Conservation (phyloP, 257 asterid genomes). For the Verbascum thapsus region DNA sequence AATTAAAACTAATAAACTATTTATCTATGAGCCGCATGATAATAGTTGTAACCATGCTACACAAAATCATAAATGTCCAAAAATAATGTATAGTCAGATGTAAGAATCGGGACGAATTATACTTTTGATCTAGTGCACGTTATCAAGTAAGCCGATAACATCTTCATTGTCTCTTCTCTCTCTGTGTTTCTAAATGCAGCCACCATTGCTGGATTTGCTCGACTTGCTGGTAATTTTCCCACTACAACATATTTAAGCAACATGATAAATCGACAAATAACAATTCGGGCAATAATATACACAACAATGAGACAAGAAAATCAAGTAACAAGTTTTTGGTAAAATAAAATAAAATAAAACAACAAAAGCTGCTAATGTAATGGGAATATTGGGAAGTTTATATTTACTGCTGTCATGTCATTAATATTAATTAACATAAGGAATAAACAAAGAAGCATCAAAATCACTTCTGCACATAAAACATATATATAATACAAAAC, state of each 20-base stretch:
- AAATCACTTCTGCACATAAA: neutral
- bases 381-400: no score
- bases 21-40: no score
- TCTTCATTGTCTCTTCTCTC: slow-evolving; percentile 52
- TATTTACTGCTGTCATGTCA: no score
- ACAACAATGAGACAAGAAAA: neutral
- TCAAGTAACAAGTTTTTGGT: neutral
- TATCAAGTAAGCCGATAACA: slow-evolving; percentile 49
- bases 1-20: neutral
- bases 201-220: slow-evolving; percentile 64
- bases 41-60: no score
- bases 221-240: slow-evolving; percentile 80
- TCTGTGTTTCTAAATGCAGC: slow-evolving; percentile 64
- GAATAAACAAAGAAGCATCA: slow-evolving; percentile 7
- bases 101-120: slow-evolving; percentile 10
- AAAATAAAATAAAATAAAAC: neutral
- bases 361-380: neutral
- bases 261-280: slow-evolving; percentile 11
- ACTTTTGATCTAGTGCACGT: slow-evolving; percentile 69
- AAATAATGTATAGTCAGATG: neutral
- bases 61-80: neutral
- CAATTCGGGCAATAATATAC: neutral
- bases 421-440: neutral
- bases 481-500: neutral
- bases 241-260: slow-evolving; percentile 51